Conservation (phyloP, 192 early-diverging fungal species). For the Mortierella hygrophila region DNA sequence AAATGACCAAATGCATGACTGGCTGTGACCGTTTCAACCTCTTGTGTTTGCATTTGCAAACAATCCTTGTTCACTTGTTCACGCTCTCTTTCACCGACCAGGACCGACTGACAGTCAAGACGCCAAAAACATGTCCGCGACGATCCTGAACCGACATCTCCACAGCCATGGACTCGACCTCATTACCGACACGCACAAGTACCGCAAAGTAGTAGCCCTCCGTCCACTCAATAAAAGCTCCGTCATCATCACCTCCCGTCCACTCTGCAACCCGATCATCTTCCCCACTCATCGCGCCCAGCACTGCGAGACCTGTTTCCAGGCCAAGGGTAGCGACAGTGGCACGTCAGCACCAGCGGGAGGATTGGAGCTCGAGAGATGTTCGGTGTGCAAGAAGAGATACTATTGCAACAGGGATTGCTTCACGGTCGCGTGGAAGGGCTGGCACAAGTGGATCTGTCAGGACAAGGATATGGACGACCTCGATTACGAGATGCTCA, state of each 20-base stretch:
- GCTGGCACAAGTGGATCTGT: conserved; percentile 53
- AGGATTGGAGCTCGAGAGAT: conserved; percentile 32
- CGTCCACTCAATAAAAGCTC: conserved; percentile 43
- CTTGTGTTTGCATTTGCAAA: too few relatives aligned
- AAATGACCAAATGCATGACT: too few relatives aligned
- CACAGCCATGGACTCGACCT: conserved; percentile 36
- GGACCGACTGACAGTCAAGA: too few relatives aligned
- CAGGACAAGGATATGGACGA: conserved; percentile 38
- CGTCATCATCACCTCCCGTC: conserved; percentile 56
- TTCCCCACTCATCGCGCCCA: conserved; percentile 48
- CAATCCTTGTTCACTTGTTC: too few relatives aligned
- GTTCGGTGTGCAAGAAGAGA: conserved; percentile 52
- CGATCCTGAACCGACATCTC: conserved; percentile 18
- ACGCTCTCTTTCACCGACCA: too few relatives aligned
- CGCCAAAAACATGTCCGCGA: neutral
- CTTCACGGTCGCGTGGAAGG: conserved; percentile 48
- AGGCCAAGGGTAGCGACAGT: neutral
- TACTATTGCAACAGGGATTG: conserved; percentile 45
- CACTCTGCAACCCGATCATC: conserved; percentile 52
- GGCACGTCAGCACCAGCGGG: neutral
- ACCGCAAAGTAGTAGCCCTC: conserved; percentile 49
- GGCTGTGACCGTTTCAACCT: too few relatives aligned
- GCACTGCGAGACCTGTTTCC: conserved; percentile 33
- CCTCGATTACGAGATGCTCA: conserved; percentile 62
- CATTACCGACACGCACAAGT: conserved; percentile 37